These are phyloP conservation scores for Eutypella sp. DNA, from an alignment of 2,329 filamentous ascomycete species.

Conservation along the genomic window DNA sequence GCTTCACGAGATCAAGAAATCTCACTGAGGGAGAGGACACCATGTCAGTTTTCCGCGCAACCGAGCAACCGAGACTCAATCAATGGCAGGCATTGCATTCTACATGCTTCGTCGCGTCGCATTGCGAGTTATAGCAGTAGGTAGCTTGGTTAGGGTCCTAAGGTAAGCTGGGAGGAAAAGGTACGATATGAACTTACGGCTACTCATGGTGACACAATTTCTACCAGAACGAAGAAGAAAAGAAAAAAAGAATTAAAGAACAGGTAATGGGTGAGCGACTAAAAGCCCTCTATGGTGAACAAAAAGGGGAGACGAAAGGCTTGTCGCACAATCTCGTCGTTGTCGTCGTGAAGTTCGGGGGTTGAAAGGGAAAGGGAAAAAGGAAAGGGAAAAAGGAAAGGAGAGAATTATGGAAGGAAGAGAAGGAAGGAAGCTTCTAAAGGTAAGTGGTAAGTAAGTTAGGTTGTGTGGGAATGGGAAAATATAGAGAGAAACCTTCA, in stretches of 20 bases:
- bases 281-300: constrained; percentile 18
- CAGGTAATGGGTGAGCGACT: constrained; percentile 20
- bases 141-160: constrained; percentile 1
- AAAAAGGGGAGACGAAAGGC: constrained; percentile 22
- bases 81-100: constrained; percentile 10
- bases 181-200: constrained; percentile 34
- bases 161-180: constrained; percentile 5
- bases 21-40: constrained; percentile 69
- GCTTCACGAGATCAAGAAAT: constrained; percentile 99
- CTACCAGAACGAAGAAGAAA: constrained; percentile 12
- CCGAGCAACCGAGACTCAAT: no score
- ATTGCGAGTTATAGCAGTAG: constrained; percentile 7
- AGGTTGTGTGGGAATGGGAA: no score
- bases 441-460: no score
- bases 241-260: constrained; percentile 17
- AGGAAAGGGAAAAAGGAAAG: constrained; percentile 18
- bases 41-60: constrained; percentile 19
- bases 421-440: constrained; percentile 4
- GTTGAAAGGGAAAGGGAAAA: not conserved
- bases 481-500: no score
- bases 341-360: not conserved
- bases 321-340: constrained; percentile 19
- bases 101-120: constrained; percentile 5
- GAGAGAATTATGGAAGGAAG: constrained; percentile 10
- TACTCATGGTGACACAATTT: constrained; percentile 29